Evolutionary conservation across 176 grass and related monocot species (phyloP).

Genomic region (Aegilops tauschii): DNA sequence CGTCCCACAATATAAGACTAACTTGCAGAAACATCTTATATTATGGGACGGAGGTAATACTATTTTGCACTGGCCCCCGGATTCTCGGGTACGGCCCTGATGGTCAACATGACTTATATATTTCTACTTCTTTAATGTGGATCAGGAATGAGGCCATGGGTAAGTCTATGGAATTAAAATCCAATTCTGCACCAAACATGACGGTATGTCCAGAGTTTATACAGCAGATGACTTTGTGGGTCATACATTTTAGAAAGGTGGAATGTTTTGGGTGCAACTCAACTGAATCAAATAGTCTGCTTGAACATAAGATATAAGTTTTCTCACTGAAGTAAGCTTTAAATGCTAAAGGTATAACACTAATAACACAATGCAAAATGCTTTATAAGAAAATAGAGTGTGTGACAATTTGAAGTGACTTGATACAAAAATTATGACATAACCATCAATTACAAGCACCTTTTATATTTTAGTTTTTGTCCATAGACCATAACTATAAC

Average conservation of each 20-base stretch:
- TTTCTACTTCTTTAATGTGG: neutral
- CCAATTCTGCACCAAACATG: neutral
- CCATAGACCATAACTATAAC: neutral
- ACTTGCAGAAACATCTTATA: too few species aligned
- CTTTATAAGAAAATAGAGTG: too few species aligned
- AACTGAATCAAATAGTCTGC: slow-evolving; percentile 4
- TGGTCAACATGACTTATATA: neutral
- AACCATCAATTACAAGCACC: neutral
- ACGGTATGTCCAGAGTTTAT: neutral
- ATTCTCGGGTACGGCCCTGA: too few species aligned
- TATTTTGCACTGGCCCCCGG: too few species aligned
- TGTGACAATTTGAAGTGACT: neutral
- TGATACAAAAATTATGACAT: neutral
- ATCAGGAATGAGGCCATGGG: neutral
- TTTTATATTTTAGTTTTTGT: neutral
- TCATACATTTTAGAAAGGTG: neutral
- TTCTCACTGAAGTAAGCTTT: too few species aligned
- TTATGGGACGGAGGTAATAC: too few species aligned
- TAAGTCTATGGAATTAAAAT: neutral
- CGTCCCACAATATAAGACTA: too few species aligned
- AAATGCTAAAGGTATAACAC: too few species aligned
- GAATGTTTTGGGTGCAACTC: neutral
- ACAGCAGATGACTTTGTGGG: neutral
- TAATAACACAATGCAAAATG: too few species aligned
- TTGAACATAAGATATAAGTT: neutral